Evolutionary conservation across 1,139 yeast genomes (phyloP), one percentile per base, ranked within the genome.

Genomic region (Trichomonascaceae sp.): DNA sequence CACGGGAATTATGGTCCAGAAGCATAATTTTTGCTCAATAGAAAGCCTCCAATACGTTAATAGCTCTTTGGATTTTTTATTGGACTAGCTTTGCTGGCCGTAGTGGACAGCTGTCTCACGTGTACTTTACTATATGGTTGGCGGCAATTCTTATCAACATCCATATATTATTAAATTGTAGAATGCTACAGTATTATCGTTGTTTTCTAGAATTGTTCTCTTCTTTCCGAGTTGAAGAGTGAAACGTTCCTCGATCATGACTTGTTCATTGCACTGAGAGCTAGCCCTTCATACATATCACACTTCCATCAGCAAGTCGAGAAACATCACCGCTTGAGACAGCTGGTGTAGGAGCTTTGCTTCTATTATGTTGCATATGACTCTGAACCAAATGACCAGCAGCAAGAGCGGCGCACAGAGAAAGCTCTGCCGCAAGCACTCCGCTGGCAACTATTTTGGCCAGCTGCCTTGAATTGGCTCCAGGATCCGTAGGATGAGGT

Each of bases 361-460:
- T 78, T 71, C 98, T 85, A 76, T 95, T 95, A 69, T 87, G 97
- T 58, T 84, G 85, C 99, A 95, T 95, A 72, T 95, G 99, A 60
- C 96, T 87, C 76, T 90, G 96, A 49, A 95, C 99, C 64, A 95
- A 80, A 73, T 95, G 99, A 53, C 99, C 99, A 45, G 98, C 98
- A 6, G 99, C 98, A 63, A 93, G 81, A 1, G 99, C 98, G 51
- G 96, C 81, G 72, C 96, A 85, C 63, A 95, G 80, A 2, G 98
- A 91, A 56, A 95, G 79, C 71, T 95, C 99, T 50, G 96, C 98
- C 0, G 99, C 97, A 66, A 95, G 81, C 38, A 95, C 99, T 44
- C 95, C 91, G 51, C 95, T 84, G 1, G 99, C 99, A 57, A 95
- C 90, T 58, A 93, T 81, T 66, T 85, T 83, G n/a, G 99, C 99